Evolutionary conservation across 495 filamentous ascomycete species (phyloP), one percentile per base, ranked within the genome.

Genomic region (Penicillium desertorum): DNA sequence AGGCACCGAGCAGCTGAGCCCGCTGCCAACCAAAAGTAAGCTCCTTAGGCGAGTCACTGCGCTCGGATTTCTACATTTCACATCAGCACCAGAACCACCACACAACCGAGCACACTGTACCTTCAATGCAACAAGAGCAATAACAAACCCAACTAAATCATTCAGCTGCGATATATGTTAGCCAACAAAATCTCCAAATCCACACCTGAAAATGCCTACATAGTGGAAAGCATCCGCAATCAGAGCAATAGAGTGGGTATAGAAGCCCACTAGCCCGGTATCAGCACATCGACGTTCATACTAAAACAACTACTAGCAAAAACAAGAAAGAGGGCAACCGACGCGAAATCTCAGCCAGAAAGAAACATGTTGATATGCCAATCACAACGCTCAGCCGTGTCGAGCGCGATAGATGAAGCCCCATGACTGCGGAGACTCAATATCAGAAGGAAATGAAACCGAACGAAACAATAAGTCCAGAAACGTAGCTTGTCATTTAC

Each of bases 141-240:
- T 88, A 44, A 86, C 76, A 19, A 97, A 82, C 5, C 91, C 93
- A 39, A 96, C 84, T 44, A 97, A 85, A 78, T 96, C 92, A 72
- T 94, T 97, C 45, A 96, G 75, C 89, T 92, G 56, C 43, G 59
- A 45, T 8, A n/a, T n/a, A 42, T 6, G n/a, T 43, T 19, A 51
- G 27, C 32, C 10, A 30, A 37, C 9, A 32, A 8, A n/a, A 17
- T 37, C 3, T 23, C 25, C 12, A 22, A 11, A 3, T 8, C n/a
- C 23, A 8, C 10, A 20, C 14, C 27, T 3, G 27, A 12, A 9
- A 20, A 48, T 30, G 61, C 81, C 56, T 75, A 91, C 88, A 86
- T 96, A 96, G 67, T 97, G 92, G 66, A 96, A 96, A 45, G 92
- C 88, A 77, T 97, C 92, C 17, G 92, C 92, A 61, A 92, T 87